Evolutionary conservation across 352 stramenopile species (phyloP), one percentile per base, ranked within the genome.

Genomic region (Thraustochytrium striatum): DNA sequence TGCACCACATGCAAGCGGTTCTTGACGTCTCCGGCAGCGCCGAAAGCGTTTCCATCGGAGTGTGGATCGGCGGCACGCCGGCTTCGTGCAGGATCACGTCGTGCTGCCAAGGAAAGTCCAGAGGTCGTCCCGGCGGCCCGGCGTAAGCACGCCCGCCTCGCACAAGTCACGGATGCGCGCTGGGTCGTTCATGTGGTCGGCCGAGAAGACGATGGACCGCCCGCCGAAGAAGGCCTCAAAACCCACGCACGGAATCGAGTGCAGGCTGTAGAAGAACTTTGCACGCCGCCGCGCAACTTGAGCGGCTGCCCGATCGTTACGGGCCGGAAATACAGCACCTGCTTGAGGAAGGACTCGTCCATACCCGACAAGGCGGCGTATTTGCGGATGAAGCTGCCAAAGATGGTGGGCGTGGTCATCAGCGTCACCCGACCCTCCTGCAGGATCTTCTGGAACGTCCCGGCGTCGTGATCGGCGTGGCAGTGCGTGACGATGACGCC

Each of bases 401-500:
- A 97, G 84, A 98, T 98, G 13, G 94, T 98, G 65, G 92, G 87
- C 5, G 93, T 98, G 30, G 94, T 97, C 61, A 97, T 97, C 30
- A 98, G 87, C 55, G 92, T 91, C 33, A 98, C 92, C 11, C 91
- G 91, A 1, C 91, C 93, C 81, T 96, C 93, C 36, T 94, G 93
- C 21, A 98, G 82, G 53, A 98, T 95, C 82, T 97, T 97, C 81
- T 98, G 94, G 82, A 98, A 98, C 35, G 94, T 96, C 35, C 94
- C 94, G 47, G 94, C 94, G 84, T 98, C 94, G 82, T 98, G 94
- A 84, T 98, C 94, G 21, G 94, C 93, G 82, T 98, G 94, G 79
- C 93, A 97, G 83, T 98, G 94, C 19, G 94, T 98, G 33, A 98
- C 84, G 80, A 98, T 97, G 16, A 98, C 95, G 33, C 92, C 94